A percentile compares a stretch with the other conserved stretches of the same genome.
Evolutionary conservation across 2,329 filamentous ascomycete genomes (phyloP).

Genomic region (Capronia epimyces): DNA sequence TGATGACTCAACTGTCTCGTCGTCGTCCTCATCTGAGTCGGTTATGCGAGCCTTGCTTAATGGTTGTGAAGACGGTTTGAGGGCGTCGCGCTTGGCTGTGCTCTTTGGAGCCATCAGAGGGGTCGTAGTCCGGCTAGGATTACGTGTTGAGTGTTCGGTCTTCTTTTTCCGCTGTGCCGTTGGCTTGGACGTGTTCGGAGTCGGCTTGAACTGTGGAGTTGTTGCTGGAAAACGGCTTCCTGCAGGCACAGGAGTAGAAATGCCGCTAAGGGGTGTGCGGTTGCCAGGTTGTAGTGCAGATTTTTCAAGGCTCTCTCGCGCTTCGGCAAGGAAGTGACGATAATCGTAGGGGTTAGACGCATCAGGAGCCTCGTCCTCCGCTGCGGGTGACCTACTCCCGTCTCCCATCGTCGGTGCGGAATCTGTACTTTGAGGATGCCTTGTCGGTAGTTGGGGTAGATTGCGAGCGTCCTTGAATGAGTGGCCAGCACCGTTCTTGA

Average conservation of each 20-base stretch:
- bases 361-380: constrained; percentile 41
- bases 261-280: constrained; percentile 32
- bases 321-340: constrained; percentile 45
- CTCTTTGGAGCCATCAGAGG: constrained; percentile 4
- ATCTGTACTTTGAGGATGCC: constrained; percentile 17
- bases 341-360: constrained; percentile 46
- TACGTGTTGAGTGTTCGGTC: background rate
- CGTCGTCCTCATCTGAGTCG: constrained; percentile 22
- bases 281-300: constrained; percentile 15
- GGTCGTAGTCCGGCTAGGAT: background rate
- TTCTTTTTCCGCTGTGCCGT: constrained; percentile 11
- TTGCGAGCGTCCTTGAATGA: constrained; percentile 14
- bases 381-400: constrained; percentile 26
- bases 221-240: constrained; percentile 30
- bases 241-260: constrained; percentile 35
- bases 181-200: constrained; percentile 32
- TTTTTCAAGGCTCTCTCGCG: constrained; percentile 35
- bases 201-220: constrained; percentile 34
- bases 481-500: constrained; percentile 58
- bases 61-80: constrained; percentile 6
- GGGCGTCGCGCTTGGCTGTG: constrained; percentile 11
- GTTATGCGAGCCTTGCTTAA: constrained; percentile 22
- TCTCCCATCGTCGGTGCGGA: constrained; percentile 27
- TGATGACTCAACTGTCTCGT: constrained; percentile 7
- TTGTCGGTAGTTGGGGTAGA: constrained; percentile 16